Evolutionary conservation across 1,139 yeast species (phyloP).

Genomic region (Waltiozyma sp.): DNA sequence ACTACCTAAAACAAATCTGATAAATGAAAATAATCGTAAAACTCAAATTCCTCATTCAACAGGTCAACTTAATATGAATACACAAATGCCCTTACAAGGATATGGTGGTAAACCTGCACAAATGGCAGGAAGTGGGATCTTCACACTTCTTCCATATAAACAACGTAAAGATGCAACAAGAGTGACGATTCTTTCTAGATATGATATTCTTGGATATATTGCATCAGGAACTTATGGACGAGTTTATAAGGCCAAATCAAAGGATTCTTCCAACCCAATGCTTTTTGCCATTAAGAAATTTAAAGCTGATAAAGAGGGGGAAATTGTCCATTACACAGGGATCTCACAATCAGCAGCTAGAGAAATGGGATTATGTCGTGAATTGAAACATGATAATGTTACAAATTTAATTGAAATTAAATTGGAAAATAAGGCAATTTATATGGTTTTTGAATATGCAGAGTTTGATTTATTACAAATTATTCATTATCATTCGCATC

Average conservation of each 20-base stretch:
- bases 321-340: constrained; percentile 82
- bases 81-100: neutral
- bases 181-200: constrained; percentile 65
- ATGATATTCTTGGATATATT: constrained; percentile 85
- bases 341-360: constrained; percentile 93
- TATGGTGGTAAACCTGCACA: constrained; percentile 24
- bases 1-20: too few species aligned
- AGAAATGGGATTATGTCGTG: constrained; percentile 93
- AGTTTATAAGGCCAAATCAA: constrained; percentile 77
- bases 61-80: too few species aligned
- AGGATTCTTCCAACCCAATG: constrained; percentile 22
- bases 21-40: too few species aligned
- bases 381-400: constrained; percentile 67
- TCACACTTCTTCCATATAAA: constrained; percentile 64
- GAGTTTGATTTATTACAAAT: constrained; percentile 92
- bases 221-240: constrained; percentile 99
- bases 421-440: constrained; percentile 83
- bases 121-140: constrained; percentile 59
- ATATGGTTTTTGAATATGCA: constrained; percentile 91
- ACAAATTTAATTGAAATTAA: constrained; percentile 74
- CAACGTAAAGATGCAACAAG: constrained; percentile 62
- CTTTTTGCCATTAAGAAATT: constrained; percentile 85
- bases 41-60: too few species aligned
- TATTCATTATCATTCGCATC: constrained; percentile 88
- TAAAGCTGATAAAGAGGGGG: constrained; percentile 90